A percentile compares a stretch with the other conserved stretches of the same genome.
These are phyloP conservation scores for Astrothelium subdiscretum DNA, from an alignment of 495 filamentous ascomycete genomes.

Conservation along the genomic window DNA sequence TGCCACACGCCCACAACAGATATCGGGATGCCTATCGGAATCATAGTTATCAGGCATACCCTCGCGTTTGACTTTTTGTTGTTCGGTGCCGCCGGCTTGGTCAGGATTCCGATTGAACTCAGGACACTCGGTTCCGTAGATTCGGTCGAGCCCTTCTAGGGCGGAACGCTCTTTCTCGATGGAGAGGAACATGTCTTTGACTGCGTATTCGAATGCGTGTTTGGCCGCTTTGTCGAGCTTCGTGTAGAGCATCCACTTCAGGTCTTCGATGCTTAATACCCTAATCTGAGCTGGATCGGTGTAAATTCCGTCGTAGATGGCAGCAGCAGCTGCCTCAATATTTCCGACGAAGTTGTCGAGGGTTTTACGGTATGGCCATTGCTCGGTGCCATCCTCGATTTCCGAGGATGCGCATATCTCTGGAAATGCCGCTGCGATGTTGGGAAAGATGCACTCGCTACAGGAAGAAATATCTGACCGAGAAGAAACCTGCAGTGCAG, in stretches of 20 bases:
- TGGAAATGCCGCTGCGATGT: not conserved
- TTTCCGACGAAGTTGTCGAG: not conserved
- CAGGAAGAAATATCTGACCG: too few relatives aligned
- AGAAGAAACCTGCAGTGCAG: not conserved
- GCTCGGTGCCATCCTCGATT: not conserved
- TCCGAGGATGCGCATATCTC: not conserved
- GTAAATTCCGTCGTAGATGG: not conserved
- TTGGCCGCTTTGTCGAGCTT: not conserved
- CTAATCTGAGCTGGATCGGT: not conserved
- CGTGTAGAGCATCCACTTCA: not conserved
- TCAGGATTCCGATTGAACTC: too few relatives aligned
- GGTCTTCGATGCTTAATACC: not conserved
- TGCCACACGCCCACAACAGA: too few relatives aligned
- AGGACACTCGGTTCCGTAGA: not conserved
- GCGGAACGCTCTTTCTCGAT: not conserved
- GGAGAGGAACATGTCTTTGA: not conserved
- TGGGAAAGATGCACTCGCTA: not conserved
- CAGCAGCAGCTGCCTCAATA: not conserved
- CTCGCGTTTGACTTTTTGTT: too few relatives aligned
- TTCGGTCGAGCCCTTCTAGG: not conserved
- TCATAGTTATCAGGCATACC: too few relatives aligned
- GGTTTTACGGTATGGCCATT: not conserved
- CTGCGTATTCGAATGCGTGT: not conserved
- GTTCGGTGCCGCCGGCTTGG: too few relatives aligned
- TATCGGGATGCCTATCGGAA: too few relatives aligned